Evolutionary conservation across 1,139 yeast species (phyloP).

Genomic region (Cylindricascospora bacillispora): DNA sequence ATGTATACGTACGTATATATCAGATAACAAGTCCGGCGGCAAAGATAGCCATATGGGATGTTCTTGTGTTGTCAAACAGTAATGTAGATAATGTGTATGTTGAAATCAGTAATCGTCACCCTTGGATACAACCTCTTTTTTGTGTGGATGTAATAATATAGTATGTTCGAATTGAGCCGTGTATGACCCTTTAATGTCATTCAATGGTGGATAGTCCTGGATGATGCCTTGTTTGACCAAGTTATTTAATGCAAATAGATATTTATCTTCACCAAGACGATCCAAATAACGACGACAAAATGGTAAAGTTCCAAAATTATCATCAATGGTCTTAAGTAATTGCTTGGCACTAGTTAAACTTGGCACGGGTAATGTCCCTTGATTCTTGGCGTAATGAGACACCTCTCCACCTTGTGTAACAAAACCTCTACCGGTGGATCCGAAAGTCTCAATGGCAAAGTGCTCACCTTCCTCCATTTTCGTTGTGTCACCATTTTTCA

Average conservation of each 20-base stretch:
- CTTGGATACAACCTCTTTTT: slow-evolving; percentile 85
- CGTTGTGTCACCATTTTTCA: slow-evolving; percentile 82
- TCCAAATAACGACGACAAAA: slow-evolving; percentile 95
- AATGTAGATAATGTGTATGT: too few relatives aligned
- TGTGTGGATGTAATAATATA: slow-evolving; percentile 74
- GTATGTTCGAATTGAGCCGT: slow-evolving; percentile 98
- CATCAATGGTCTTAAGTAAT: slow-evolving; percentile 55
- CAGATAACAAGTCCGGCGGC: too few relatives aligned
- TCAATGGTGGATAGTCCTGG: slow-evolving; percentile 94
- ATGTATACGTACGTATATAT: too few relatives aligned
- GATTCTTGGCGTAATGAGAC: slow-evolving; percentile 73
- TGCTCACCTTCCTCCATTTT: slow-evolving; percentile 99
- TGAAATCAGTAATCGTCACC: slow-evolving; percentile 86
- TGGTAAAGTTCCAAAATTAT: slow-evolving; percentile 85
- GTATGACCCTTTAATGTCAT: slow-evolving; percentile 70
- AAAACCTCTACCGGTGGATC: slow-evolving; percentile 89
- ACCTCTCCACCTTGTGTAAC: slow-evolving; percentile 83
- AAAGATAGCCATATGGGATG: too few relatives aligned
- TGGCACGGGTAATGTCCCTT: slow-evolving; percentile 39
- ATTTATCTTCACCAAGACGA: slow-evolving; percentile 82
- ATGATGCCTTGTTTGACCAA: slow-evolving; percentile 78
- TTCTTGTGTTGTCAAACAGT: too few relatives aligned
- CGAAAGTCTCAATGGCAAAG: slow-evolving; percentile 96
- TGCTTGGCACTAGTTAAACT: slow-evolving; percentile 53
- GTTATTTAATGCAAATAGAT: slow-evolving; percentile 75